Percentiles rank a stretch among this genome's conserved stretches.
These are phyloP conservation scores for Candida nitratophila DNA, from an alignment of 805 yeast species.

Conservation along the genomic window DNA sequence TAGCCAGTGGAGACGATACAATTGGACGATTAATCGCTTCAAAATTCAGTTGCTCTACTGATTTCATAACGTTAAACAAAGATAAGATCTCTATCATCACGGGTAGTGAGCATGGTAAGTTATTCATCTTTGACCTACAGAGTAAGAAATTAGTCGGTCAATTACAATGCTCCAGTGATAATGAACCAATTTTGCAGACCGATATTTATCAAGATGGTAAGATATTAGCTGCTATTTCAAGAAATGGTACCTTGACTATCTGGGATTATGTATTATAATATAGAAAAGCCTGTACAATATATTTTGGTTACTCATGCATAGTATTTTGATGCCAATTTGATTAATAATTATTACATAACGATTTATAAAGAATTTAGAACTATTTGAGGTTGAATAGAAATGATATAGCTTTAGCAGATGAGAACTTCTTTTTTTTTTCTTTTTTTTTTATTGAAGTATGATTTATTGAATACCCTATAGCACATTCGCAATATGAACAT, in stretches of 20 bases:
- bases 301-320: not conserved
- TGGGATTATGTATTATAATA: slow-evolving; percentile 13
- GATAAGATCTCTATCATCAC: slow-evolving; percentile 41
- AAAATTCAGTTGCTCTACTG: slow-evolving; percentile 45
- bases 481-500: too few relatives aligned
- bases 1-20: not conserved
- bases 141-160: slow-evolving; percentile 37
- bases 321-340: not conserved
- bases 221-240: slow-evolving; percentile 24
- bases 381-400: not conserved
- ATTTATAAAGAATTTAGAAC: not conserved
- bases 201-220: slow-evolving; percentile 31
- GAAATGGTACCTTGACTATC: slow-evolving; percentile 22
- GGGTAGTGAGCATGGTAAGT: slow-evolving; percentile 50
- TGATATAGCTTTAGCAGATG: too few relatives aligned
- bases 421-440: too few relatives aligned
- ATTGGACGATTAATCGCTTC: slow-evolving; percentile 32
- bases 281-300: not conserved
- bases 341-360: not conserved
- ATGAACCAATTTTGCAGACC: slow-evolving; percentile 34
- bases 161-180: slow-evolving; percentile 10
- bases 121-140: slow-evolving; percentile 65
- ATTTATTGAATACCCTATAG: too few relatives aligned
- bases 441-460: too few relatives aligned
- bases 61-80: slow-evolving; percentile 34